Evolutionary conservation across 179 eudicot species (phyloP).

Genomic region (Silene noctiflora): DNA sequence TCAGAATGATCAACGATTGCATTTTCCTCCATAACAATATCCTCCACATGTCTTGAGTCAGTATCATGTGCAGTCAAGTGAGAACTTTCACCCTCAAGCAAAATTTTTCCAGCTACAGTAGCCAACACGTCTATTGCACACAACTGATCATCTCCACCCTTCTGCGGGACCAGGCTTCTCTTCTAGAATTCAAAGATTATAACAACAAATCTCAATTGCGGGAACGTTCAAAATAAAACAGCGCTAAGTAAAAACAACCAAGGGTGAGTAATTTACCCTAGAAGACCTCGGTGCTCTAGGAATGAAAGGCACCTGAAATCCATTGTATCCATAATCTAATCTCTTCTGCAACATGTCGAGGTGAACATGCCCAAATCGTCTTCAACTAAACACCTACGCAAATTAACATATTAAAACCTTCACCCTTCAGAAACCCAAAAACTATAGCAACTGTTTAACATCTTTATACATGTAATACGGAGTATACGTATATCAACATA

Average conservation of each 20-base stretch:
- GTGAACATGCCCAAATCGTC: constrained; percentile 52
- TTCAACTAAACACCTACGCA: not conserved
- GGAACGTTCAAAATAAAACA: not conserved
- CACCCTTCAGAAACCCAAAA: not conserved
- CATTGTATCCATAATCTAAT: constrained; percentile 65
- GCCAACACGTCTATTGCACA: constrained; percentile 82
- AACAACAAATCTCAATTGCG: not conserved
- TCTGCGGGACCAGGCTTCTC: constrained; percentile 50
- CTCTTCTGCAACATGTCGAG: constrained; percentile 78
- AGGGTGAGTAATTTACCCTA: constrained; percentile 50
- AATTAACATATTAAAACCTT: too few relatives aligned
- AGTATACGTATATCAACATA: too few relatives aligned
- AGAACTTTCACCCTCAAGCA: constrained; percentile 54
- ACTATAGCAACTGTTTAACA: not conserved
- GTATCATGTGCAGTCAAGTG: constrained; percentile 25
- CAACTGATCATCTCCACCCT: constrained; percentile 46
- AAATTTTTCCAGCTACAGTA: constrained; percentile 74
- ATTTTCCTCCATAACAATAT: constrained; percentile 33
- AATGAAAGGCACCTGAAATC: constrained; percentile 73
- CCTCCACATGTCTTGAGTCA: constrained; percentile 30
- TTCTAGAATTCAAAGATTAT: constrained; percentile 37
- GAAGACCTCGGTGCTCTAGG: constrained; percentile 83
- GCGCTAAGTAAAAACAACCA: not conserved
- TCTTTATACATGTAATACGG: not conserved
- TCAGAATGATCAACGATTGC: constrained; percentile 33